These are phyloP conservation scores for Mallotus repandus DNA, from an alignment of 441 rosid species.

Conservation along the genomic window DNA sequence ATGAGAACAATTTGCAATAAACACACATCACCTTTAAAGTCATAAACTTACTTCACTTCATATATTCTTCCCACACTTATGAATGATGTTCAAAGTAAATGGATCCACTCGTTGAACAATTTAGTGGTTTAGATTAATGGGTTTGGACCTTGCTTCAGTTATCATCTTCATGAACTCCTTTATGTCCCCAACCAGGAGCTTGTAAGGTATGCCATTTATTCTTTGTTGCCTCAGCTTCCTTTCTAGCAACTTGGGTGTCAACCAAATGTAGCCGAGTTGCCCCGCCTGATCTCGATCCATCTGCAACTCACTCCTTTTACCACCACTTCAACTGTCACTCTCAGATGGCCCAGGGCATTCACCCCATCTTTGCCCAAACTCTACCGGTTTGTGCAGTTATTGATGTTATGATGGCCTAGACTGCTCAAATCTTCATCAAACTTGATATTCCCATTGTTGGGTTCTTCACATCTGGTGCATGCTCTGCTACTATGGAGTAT, in stretches of 20 bases:
- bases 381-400: slow-evolving; percentile 36
- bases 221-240: slow-evolving; percentile 35
- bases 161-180: slow-evolving; percentile 30
- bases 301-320: slow-evolving; percentile 7
- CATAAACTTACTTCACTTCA: too few species aligned
- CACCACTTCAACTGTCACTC: slow-evolving; percentile 1
- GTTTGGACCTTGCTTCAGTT: slow-evolving; percentile 39
- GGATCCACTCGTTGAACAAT: slow-evolving; percentile 42
- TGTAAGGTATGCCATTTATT: slow-evolving; percentile 37
- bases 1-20: neutral
- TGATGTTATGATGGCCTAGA: slow-evolving; percentile 48
- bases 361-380: slow-evolving; percentile 25
- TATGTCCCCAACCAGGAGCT: slow-evolving; percentile 39
- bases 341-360: slow-evolving; percentile 25
- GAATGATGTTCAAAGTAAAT: slow-evolving; percentile 29
- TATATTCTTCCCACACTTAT: slow-evolving; percentile 33
- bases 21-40: neutral
- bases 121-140: slow-evolving; percentile 31
- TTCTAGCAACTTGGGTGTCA: slow-evolving; percentile 39
- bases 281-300: slow-evolving; percentile 13
- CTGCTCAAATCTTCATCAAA: slow-evolving; percentile 25
- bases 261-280: slow-evolving; percentile 40
- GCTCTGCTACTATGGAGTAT: slow-evolving; percentile 45
- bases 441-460: slow-evolving; percentile 33
- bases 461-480: slow-evolving; percentile 53